These are phyloP conservation scores for Lasiosphaeris hirsuta DNA, from an alignment of 495 filamentous ascomycete genomes.

Conservation along the genomic window DNA sequence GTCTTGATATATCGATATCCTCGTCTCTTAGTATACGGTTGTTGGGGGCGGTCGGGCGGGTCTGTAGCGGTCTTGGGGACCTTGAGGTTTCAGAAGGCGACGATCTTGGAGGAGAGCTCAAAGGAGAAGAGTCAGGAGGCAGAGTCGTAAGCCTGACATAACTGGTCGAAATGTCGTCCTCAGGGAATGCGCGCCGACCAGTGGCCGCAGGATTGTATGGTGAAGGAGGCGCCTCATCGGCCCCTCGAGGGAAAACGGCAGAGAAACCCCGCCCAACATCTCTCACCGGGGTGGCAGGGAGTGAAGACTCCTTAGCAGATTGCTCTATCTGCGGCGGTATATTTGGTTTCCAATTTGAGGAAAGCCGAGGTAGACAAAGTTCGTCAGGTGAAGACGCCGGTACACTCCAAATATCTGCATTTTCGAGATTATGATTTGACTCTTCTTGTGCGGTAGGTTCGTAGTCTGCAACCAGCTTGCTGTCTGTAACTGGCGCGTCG, in stretches of 20 bases:
- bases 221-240: not conserved
- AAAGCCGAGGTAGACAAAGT: not conserved
- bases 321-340: too few species aligned
- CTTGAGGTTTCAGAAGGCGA: not conserved
- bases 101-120: conserved; percentile 16
- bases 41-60: not conserved
- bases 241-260: not conserved
- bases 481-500: not conserved
- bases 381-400: conserved; percentile 15
- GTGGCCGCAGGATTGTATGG: not conserved
- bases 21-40: not conserved
- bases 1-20: conserved; percentile 19
- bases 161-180: conserved; percentile 17
- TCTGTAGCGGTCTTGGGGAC: not conserved
- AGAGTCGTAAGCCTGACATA: conserved; percentile 11
- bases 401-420: conserved; percentile 18
- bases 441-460: not conserved
- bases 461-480: not conserved
- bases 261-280: too few species aligned
- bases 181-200: not conserved
- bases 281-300: too few species aligned
- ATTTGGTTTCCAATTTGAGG: too few species aligned
- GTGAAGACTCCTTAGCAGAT: too few species aligned
- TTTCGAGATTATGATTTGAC: not conserved
- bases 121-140: conserved; percentile 5